Evolutionary conservation across 164 flowering plant genomes (phyloP), one percentile per base, ranked within the genome.

Genomic region (Saururus chinensis): DNA sequence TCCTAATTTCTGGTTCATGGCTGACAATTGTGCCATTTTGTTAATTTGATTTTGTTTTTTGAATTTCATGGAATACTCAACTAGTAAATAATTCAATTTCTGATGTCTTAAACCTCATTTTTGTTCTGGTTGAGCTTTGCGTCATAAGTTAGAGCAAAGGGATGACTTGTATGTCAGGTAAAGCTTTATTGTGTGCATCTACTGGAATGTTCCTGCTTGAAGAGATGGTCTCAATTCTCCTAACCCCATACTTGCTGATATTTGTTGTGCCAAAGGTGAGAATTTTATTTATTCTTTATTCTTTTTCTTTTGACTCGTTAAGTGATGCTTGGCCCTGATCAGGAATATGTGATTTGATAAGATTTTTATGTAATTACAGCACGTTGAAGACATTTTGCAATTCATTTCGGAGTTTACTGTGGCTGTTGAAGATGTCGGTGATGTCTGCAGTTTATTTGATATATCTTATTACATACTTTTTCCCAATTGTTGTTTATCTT

Each of bases 191-290:
- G 14, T 12, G 49, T 8, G 11, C 14, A 97, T 95, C 89, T 61
- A 87, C 95, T 30, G 93, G 91, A 67, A 91, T 84, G 96, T 87
- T 88, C 89, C 74, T 89, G 70, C 75, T 95, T 66, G 99, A 95
- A 77, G 99, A 95, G 85, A 89, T 91, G 88, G 86, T 92, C 61
- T 95, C 99, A 41, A 95, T 95, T 71, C 84, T 95, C 72, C 77
- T 88, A 59, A 95, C 99, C 37, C 99, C 99, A 4, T 81, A 79
- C 56, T 74, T 95, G 65, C 99, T 95, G 60, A 7, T 95, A 52
- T 86, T 83, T 69, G 77, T 86, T 62, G 89, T 95, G 25, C 97
- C 99, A 65, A 74, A 89, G 97, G 99, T 95, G 41, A 10, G 56
- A 24, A 55, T 20, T 19, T 59, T 14, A 13, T 7, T 21, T 58